Evolutionary conservation across 108 stramenopile species (phyloP), one percentile per base, ranked within the genome.

Genomic region (Pseudonitzschia pungens): DNA sequence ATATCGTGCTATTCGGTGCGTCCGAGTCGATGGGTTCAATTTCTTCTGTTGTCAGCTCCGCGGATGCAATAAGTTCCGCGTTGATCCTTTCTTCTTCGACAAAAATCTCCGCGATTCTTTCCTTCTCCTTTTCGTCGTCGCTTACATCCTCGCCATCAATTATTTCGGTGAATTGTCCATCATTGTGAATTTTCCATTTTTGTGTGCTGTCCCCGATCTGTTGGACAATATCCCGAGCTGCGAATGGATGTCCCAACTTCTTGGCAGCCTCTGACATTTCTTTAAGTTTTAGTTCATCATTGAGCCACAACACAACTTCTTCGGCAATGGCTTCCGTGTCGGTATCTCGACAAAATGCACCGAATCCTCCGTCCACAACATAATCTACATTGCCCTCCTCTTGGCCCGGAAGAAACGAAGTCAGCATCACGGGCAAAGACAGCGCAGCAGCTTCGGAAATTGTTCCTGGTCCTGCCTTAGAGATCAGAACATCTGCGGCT

Each of bases 401-500:
- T 80, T 94, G 93, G 50, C 93, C 93, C 10, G 93, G 93, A 4
- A 94, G 72, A 68, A 82, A 99, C 33, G 85, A 85, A 18, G 95
- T 96, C 14, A 98, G 86, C 93, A 98, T 90, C 44, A 97, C 83
- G 2, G 98, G 98, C 15, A 98, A 77, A 1, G 96, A 96, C 21
- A 96, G 71, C 10, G 94, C 83, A n/a, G 94, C 94, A 10, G 98
- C 97, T 84, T 99, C 98, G 15, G 96, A 95, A 64, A 99, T 99
- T 11, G 97, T 99, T 55, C 98, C 98, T 7, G 98, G 98, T n/a
- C 97, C 98, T 26, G 98, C 98, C 78, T 98, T 98, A 64, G 92
- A 93, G 11, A 99, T 81, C 21, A 99, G 81, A 29, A 96, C 83
- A 75, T 98, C 97, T 11, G 95, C 83, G 2, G 97, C 98, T 0